phyloP scores from a whole-genome alignment of 225 moss, liverwort and hornwort species.

The Sphagnum contortum region DNA sequence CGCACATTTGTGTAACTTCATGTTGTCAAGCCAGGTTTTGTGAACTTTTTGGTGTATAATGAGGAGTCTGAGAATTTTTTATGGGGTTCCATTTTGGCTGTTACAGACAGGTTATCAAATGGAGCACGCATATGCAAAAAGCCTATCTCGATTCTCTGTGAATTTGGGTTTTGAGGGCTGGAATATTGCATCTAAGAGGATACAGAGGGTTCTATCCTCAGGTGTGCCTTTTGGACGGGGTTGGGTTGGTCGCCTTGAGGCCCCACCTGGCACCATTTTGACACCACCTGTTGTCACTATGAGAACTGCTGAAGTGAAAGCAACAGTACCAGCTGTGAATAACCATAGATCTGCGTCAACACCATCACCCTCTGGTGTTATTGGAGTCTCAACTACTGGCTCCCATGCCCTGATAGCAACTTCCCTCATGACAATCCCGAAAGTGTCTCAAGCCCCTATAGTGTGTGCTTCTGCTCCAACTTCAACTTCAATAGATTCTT shows the following conservation, averaged over 20 bases:
- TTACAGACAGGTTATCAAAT: constrained; percentile 50
- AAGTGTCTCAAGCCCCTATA: constrained; percentile 27
- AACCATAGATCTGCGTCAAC: constrained; percentile 20
- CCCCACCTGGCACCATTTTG: constrained; percentile 51
- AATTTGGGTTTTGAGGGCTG: constrained; percentile 44
- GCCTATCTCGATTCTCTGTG: constrained; percentile 44
- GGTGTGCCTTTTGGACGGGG: constrained; percentile 51
- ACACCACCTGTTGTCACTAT: constrained; percentile 16
- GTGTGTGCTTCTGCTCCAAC: constrained; percentile 31
- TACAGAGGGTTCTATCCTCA: constrained; percentile 54
- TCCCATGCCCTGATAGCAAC: constrained; percentile 19
- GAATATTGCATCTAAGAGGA: constrained; percentile 44
- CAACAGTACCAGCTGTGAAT: constrained; percentile 11
- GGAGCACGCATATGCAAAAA: constrained; percentile 54
- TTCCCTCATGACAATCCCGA: constrained; percentile 19
- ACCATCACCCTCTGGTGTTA: constrained; percentile 6
- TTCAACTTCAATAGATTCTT: constrained; percentile 37
- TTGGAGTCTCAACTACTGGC: constrained; percentile 14
- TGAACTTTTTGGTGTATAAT: too few relatives aligned
- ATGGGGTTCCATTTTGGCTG: too few relatives aligned
- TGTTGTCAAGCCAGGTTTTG: too few relatives aligned
- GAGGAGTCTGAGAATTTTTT: too few relatives aligned
- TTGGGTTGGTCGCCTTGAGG: constrained; percentile 54
- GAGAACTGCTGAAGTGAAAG: constrained; percentile 18
- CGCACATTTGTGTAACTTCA: too few relatives aligned